Conservation (phyloP, 2,329 filamentous ascomycete species). For the Aspergillus piperis region DNA sequence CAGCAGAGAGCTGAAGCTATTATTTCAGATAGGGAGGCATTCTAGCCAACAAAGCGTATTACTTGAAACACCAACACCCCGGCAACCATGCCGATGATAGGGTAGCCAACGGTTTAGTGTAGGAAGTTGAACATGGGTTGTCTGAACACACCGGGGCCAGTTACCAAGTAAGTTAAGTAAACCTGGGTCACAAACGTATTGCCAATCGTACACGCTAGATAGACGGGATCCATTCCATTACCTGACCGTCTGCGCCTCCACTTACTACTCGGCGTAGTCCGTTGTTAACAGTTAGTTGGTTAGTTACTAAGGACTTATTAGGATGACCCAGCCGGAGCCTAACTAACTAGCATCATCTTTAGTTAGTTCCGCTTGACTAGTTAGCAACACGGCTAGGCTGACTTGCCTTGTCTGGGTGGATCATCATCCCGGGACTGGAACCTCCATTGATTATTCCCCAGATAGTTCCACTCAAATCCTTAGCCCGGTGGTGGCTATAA, state of each 20-base stretch:
- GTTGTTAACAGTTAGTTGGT: background rate
- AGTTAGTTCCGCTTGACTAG: background rate
- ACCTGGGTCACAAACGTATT: background rate
- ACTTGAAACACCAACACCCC: conserved; percentile 2
- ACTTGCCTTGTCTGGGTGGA: conserved; percentile 11
- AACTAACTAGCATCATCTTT: background rate
- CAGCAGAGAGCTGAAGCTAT: background rate
- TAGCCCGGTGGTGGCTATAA: background rate
- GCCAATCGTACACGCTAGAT: background rate
- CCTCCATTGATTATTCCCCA: conserved; percentile 3
- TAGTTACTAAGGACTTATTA: background rate
- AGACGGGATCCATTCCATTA: too few species aligned
- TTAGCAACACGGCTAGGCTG: background rate
- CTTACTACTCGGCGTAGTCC: background rate
- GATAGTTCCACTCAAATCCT: conserved; percentile 10
- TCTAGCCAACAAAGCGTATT: background rate
- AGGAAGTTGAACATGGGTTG: background rate
- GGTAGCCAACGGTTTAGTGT: background rate
- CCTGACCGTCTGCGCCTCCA: background rate
- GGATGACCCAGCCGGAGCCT: background rate
- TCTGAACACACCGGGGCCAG: background rate
- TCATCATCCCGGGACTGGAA: conserved; percentile 13
- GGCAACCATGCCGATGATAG: background rate
- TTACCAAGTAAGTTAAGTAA: too few species aligned
- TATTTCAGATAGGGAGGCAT: background rate